These are phyloP conservation scores for Neolentinus lepideus DNA, from an alignment of 1,284 basidiomycete genomes.

Conservation along the genomic window DNA sequence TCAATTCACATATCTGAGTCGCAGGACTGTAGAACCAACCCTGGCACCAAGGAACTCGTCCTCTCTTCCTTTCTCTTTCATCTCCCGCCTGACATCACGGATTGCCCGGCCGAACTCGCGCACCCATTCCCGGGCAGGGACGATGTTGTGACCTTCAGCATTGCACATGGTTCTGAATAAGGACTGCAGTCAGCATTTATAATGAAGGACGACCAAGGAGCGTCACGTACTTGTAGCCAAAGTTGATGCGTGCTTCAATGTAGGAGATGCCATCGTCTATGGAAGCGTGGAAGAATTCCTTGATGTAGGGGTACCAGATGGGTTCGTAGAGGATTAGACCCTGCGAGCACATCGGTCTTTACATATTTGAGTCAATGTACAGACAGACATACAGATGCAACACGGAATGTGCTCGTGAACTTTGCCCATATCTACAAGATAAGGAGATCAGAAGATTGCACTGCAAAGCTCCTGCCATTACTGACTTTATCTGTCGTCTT, in stretches of 20 bases:
- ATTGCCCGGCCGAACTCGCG: constrained; percentile 49
- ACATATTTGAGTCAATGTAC: too few relatives aligned
- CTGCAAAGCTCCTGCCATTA: neutral
- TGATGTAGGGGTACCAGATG: constrained; percentile 50
- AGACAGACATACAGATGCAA: constrained; percentile 38
- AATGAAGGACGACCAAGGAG: neutral
- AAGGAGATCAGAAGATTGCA: neutral
- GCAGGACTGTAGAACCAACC: constrained; percentile 24
- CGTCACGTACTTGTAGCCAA: constrained; percentile 42
- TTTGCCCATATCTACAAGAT: constrained; percentile 61
- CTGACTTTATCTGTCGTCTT: constrained; percentile 57
- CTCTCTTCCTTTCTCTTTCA: constrained; percentile 42
- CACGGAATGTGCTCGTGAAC: constrained; percentile 45
- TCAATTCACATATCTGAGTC: neutral
- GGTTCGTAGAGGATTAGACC: constrained; percentile 49
- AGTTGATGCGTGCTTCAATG: constrained; percentile 65
- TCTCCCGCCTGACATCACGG: constrained; percentile 44
- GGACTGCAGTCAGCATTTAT: neutral
- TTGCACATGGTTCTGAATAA: constrained; percentile 36
- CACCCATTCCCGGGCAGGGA: constrained; percentile 59
- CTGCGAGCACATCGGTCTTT: constrained; percentile 26
- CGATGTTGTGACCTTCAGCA: constrained; percentile 46
- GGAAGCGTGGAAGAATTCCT: constrained; percentile 54
- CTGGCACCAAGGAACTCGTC: constrained; percentile 60
- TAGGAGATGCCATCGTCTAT: constrained; percentile 72